A percentile compares a stretch with the other conserved stretches of the same genome.
Conservation (phyloP, 2,329 filamentous ascomycete species). For the Colletotrichum navitas region DNA sequence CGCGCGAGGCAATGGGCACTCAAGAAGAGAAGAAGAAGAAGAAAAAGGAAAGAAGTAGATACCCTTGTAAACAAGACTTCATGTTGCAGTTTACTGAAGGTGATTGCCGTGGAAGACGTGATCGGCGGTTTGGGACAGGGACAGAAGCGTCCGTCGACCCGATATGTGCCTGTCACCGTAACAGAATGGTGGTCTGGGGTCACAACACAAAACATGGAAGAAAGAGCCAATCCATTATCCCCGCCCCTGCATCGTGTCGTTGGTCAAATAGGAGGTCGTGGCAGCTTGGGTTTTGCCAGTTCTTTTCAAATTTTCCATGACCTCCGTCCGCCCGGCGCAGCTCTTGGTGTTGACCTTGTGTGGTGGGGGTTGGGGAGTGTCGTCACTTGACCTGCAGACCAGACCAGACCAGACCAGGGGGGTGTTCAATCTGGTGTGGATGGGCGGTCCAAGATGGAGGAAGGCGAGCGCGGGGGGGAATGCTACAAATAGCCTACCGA, state of each 20-base stretch:
- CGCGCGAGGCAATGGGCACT: conserved; percentile 17
- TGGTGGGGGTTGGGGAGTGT: neutral
- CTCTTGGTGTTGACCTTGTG: neutral
- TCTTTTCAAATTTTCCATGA: neutral
- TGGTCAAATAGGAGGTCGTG: too few species aligned
- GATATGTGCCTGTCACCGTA: neutral
- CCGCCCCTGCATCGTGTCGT: neutral
- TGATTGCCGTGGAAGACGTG: neutral
- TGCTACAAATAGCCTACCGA: too few species aligned
- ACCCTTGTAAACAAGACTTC: conserved; percentile 18
- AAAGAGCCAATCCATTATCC: neutral
- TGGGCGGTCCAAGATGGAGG: conserved; percentile 9
- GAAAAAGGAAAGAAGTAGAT: conserved; percentile 27
- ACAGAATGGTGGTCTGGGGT: too few species aligned
- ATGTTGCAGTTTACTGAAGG: neutral
- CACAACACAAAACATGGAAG: neutral
- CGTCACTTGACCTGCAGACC: conserved; percentile 29
- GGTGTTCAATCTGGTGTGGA: too few species aligned
- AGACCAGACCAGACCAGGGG: neutral
- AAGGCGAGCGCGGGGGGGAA: neutral
- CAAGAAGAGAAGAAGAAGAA: neutral
- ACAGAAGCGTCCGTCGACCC: neutral
- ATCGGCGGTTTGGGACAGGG: neutral
- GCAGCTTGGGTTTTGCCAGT: neutral
- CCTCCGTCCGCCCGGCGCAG: conserved; percentile 34